Evolutionary conservation across 257 asterid species (phyloP), one percentile per base, ranked within the genome.

Genomic region (Gentiana macrophylla): DNA sequence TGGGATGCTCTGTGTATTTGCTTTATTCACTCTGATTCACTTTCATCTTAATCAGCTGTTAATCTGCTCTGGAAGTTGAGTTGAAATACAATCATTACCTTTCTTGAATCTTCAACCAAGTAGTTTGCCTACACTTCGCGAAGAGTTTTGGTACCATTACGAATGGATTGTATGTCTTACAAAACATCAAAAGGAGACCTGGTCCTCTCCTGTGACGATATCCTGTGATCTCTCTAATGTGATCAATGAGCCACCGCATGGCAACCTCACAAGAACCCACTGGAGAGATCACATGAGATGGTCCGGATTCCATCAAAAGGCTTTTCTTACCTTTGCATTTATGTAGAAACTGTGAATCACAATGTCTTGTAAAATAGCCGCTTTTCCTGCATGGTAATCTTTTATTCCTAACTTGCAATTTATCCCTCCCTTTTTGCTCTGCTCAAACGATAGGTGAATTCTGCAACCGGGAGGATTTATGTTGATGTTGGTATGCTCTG

Each of bases 401-500:
- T 9, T 38, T 61, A 6, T 32, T 55, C 35, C 32, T 63, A 12
- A 8, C 15, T 37, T 24, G 12, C 51, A 55, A 63, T 2, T 63
- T 33, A 12, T 5, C 9, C 3, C 45, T 13, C 51, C 9, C 63
- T 49, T 8, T 57, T 37, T 60, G 38, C 36, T 59, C 55, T 15
- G 57, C 34, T n/a, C 61, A 50, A 56, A 46, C 72, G 46, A 61
- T 84, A 92, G 98, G 71, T 75, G 61, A 63, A 76, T 59, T 92
- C 94, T 63, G 93, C 98, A 64, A 54, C 73, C 59, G 89, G 94
- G 68, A 79, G 94, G 72, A 89, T 84, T 65, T 83, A 78, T 49
- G 89, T 92, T 47, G 97, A 92, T 55, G 97, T 92, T 63, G 98
- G 98, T 91, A 85, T 55, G 93, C 49, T 45, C 62, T 59, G 33